phyloP scores from a whole-genome alignment of 2,329 filamentous ascomycete genomes.

The Rugonectria rugulosa region DNA sequence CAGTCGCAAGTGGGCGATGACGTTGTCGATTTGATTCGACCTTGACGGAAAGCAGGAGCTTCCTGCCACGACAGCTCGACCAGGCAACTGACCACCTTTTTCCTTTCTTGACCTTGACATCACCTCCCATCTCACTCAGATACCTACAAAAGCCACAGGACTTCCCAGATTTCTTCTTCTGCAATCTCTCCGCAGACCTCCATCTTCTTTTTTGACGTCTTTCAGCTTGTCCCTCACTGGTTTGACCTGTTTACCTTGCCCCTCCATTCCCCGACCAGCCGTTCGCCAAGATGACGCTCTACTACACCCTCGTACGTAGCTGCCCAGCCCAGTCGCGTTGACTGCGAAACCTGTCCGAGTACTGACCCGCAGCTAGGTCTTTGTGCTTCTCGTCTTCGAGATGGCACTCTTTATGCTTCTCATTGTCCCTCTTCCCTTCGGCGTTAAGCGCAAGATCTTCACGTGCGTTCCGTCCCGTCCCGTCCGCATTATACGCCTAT shows the following conservation, averaged over 20 bases:
- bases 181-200: not conserved
- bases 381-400: conserved; percentile 82
- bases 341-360: not conserved
- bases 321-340: not conserved
- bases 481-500: not conserved
- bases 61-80: conserved; percentile 33
- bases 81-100: conserved; percentile 44
- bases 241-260: conserved; percentile 23
- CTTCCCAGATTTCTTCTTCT: conserved; percentile 6
- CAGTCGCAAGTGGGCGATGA: conserved; percentile 41
- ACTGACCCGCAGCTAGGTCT: conserved; percentile 66
- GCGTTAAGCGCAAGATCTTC: conserved; percentile 84
- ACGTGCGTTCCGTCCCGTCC: conserved; percentile 55
- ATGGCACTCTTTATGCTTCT: conserved; percentile 83
- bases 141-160: conserved; percentile 12
- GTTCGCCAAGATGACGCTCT: conserved; percentile 62
- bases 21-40: conserved; percentile 42
- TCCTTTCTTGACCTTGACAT: conserved; percentile 20
- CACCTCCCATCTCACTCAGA: conserved; percentile 14
- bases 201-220: not conserved
- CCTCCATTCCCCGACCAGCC: conserved; percentile 36
- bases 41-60: conserved; percentile 31
- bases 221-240: conserved; percentile 1
- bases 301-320: conserved; percentile 60
- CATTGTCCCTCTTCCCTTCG: conserved; percentile 88